Conservation (phyloP, 148 eudicot genomes). For the Nepenthes mirabilis region DNA sequence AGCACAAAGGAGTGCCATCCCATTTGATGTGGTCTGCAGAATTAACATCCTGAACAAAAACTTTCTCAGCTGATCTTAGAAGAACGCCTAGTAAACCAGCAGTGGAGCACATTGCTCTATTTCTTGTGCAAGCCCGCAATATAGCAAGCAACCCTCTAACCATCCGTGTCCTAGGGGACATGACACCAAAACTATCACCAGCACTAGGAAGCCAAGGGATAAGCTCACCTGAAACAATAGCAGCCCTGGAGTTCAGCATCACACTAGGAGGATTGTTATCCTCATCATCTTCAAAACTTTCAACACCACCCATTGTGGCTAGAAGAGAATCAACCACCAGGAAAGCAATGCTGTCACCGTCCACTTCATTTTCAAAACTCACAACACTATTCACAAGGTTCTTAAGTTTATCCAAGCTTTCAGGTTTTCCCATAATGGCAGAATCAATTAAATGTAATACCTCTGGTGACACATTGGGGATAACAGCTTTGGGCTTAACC, state of each 20-base stretch:
- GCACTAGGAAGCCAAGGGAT: constrained; percentile 82
- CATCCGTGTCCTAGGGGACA: constrained; percentile 98
- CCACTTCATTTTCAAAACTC: constrained; percentile 55
- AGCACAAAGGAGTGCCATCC: constrained; percentile 92
- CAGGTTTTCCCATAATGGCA: constrained; percentile 97
- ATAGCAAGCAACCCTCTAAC: constrained; percentile 92
- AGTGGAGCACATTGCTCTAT: constrained; percentile 91
- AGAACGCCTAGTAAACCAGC: constrained; percentile 89
- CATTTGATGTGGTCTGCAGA: constrained; percentile 44
- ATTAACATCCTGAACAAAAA: constrained; percentile 36
- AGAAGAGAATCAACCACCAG: constrained; percentile 93
- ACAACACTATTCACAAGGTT: constrained; percentile 69
- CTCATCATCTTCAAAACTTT: constrained; percentile 90
- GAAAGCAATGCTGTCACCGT: constrained; percentile 51
- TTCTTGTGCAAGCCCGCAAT: constrained; percentile 89
- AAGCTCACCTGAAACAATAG: constrained; percentile 85
- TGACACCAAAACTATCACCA: constrained; percentile 51
- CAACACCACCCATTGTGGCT: constrained; percentile 99
- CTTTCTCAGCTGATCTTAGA: constrained; percentile 69
- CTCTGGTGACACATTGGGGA: constrained; percentile 91
- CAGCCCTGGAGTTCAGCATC: constrained; percentile 98
- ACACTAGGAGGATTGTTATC: constrained; percentile 95
- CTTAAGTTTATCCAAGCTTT: constrained; percentile 80
- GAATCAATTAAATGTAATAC: constrained; percentile 93
- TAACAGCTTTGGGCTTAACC: constrained; percentile 43